A percentile compares a stretch with the other conserved stretches of the same genome.
phyloP scores from a whole-genome alignment of 2,329 filamentous ascomycete species.

The Botryosphaeria dothidea region DNA sequence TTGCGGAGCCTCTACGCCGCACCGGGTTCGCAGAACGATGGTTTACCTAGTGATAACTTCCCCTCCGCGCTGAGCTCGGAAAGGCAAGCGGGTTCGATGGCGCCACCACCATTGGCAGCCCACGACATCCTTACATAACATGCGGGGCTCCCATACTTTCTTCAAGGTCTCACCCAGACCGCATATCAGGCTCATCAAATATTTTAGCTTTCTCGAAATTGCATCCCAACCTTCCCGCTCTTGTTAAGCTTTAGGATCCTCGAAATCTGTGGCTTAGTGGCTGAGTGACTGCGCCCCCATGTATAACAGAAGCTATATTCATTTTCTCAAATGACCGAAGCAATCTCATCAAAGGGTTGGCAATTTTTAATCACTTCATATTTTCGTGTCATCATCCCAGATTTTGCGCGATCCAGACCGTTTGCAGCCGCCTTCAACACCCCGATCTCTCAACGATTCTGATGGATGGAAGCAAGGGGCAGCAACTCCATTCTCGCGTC shows the following conservation, averaged over 20 bases:
- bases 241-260: neutral
- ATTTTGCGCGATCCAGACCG: neutral
- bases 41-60: neutral
- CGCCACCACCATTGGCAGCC: neutral
- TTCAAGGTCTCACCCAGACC: neutral
- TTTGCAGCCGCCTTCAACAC: neutral
- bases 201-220: neutral
- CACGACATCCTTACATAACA: neutral
- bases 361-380: neutral
- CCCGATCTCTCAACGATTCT: neutral
- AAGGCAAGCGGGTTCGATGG: neutral
- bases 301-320: neutral
- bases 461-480: neutral
- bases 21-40: neutral
- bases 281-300: neutral
- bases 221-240: neutral
- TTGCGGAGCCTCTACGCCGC: slow-evolving; percentile 1
- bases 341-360: neutral
- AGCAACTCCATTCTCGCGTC: neutral
- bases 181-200: neutral
- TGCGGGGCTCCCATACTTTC: neutral
- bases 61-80: neutral
- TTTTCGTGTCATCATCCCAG: neutral
- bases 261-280: neutral
- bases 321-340: neutral